Evolutionary conservation across 2,329 filamentous ascomycete genomes (phyloP), one percentile per base, ranked within the genome.

Genomic region (Fusarium armeniacum): DNA sequence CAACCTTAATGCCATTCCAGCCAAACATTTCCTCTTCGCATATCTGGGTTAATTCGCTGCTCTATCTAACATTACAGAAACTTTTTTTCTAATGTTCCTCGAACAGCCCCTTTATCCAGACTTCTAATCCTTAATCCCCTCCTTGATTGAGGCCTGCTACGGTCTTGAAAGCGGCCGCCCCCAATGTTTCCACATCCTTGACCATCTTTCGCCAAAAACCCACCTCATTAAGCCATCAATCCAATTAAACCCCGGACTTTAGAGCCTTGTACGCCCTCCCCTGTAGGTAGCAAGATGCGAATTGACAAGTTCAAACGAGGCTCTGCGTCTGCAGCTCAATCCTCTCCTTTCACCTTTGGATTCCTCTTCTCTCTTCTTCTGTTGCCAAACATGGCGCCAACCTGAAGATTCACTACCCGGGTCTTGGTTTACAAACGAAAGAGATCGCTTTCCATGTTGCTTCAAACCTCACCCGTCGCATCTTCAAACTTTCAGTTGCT

Each of bases 201-300:
- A 46, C 20, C 38, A 56, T 55, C 40, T 28, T 36, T 18, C 55
- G 54, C 44, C 57, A 32, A 47, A 64, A 64, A 28, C 44, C 66
- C 58, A 71, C 61, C 51, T 65, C 55, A 47, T 52, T 47, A 40
- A 46, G 60, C 67, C 51, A 59, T 63, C 44, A 51, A 58, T 54
- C 67, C 67, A 70, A 71, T 70, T 44, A 56, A 54, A 56, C 67
- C 63, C 67, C 28, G 32, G 66, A 55, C 66, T 63, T 32, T 33
- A 28, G 47, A 70, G 61, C 66, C 56, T 56, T 69, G 56, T 54
- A 58, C 44, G 38, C n/a, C 38, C 36, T 58, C 51, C 67, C 62
- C 66, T 60, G 67, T 58, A 40, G 38, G 18, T 32, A 41, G 35
- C 9, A 52, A 66, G 55, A 49, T 66, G 62, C 28, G 53, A 45